Percentiles rank a stretch among this genome's conserved stretches.
These are phyloP conservation scores for Mortierella alpina DNA, from an alignment of 192 early-diverging fungal genomes.

Conservation along the genomic window DNA sequence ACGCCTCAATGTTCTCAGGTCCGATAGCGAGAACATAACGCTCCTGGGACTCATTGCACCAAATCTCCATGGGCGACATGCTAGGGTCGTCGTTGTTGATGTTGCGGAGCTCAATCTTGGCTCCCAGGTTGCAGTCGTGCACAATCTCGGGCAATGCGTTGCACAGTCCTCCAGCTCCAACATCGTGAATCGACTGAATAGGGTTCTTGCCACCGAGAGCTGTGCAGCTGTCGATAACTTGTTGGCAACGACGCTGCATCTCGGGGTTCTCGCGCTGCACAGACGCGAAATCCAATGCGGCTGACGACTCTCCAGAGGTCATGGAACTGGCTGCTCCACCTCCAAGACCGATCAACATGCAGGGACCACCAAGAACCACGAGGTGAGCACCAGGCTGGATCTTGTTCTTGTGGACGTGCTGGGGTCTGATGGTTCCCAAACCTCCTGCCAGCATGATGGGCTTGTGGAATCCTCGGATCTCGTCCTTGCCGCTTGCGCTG, in stretches of 20 bases:
- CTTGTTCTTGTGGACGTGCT: slow-evolving; percentile 88
- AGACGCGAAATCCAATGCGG: slow-evolving; percentile 95
- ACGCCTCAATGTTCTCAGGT: slow-evolving; percentile 72
- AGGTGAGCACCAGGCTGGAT: slow-evolving; percentile 85
- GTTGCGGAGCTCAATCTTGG: slow-evolving; percentile 88
- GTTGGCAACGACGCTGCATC: slow-evolving; percentile 98
- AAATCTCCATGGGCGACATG: slow-evolving; percentile 99
- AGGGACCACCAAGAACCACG: slow-evolving; percentile 94
- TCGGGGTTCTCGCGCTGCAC: slow-evolving; percentile 99
- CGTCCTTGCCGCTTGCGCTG: slow-evolving; percentile 60
- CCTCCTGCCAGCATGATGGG: slow-evolving; percentile 99
- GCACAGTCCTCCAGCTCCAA: slow-evolving; percentile 98
- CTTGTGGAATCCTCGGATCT: slow-evolving; percentile 97
- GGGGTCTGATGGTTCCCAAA: slow-evolving; percentile 90
- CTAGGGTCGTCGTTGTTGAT: slow-evolving; percentile 91
- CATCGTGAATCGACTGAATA: slow-evolving; percentile 96
- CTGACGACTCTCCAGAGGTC: slow-evolving; percentile 86
- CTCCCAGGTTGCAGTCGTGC: slow-evolving; percentile 93
- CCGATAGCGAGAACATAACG: slow-evolving; percentile 96
- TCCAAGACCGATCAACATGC: slow-evolving; percentile 98
- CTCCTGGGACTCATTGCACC: slow-evolving; percentile 99
- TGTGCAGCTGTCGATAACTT: slow-evolving; percentile 96
- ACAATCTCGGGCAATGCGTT: slow-evolving; percentile 99
- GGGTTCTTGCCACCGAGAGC: slow-evolving; percentile 83
- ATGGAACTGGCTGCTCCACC: slow-evolving; percentile 99